Evolutionary conservation across 257 asterid species (phyloP).

Genomic region (Verbena officinalis): DNA sequence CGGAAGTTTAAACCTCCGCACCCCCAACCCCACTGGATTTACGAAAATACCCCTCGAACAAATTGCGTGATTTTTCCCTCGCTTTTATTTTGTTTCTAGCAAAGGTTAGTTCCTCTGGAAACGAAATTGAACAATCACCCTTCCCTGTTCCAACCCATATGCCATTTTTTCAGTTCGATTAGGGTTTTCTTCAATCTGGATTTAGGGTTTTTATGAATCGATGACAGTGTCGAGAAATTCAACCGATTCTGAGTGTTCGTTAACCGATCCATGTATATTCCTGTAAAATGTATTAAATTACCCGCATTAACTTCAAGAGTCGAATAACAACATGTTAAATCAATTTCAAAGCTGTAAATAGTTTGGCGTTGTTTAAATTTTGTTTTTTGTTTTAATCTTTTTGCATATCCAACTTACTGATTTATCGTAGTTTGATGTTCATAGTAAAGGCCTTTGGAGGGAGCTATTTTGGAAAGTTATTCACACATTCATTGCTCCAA

Average conservation of each 20-base stretch:
- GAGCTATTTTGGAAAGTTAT: conserved; percentile 33
- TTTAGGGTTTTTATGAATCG: conserved; percentile 41
- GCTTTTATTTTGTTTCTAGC: conserved; percentile 27
- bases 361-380: not conserved
- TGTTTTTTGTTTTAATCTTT: not conserved
- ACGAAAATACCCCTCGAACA: conserved; percentile 44
- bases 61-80: conserved; percentile 32
- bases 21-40: conserved; percentile 26
- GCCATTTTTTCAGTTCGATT: conserved; percentile 26
- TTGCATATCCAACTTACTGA: conserved; percentile 25
- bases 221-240: conserved; percentile 6
- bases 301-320: not conserved
- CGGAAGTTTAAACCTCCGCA: conserved; percentile 37
- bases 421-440: conserved; percentile 16
- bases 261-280: conserved; percentile 44
- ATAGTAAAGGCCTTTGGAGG: conserved; percentile 52
- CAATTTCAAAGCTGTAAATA: conserved; percentile 7
- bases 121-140: conserved; percentile 33
- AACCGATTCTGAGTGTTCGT: conserved; percentile 32
- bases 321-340: not conserved
- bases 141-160: conserved; percentile 16
- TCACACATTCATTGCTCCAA: conserved; percentile 12
- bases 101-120: conserved; percentile 41
- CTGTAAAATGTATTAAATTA: conserved; percentile 15
- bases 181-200: conserved; percentile 43